phyloP scores from a whole-genome alignment of 2,329 filamentous ascomycete species.

The Dichotomopilus funicola region DNA sequence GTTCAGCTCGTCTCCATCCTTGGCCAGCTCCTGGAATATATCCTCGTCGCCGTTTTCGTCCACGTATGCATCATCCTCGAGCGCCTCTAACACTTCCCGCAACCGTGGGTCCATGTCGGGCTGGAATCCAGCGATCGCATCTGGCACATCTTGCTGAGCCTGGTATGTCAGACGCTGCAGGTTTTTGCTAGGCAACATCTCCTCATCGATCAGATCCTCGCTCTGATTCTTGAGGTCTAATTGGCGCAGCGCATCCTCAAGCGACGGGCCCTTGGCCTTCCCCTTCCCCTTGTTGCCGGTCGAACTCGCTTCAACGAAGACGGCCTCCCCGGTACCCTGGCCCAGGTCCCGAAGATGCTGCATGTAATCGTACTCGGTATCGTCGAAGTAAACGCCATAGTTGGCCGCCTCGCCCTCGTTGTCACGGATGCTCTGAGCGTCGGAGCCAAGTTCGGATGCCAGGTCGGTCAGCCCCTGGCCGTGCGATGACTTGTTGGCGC shows the following conservation, averaged over 20 bases:
- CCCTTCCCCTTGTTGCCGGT: conserved; percentile 58
- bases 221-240: conserved; percentile 50
- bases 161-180: conserved; percentile 75
- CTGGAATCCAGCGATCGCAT: conserved; percentile 87
- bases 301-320: conserved; percentile 72
- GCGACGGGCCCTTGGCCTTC: conserved; percentile 55
- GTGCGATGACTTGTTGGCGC: conserved; percentile 40
- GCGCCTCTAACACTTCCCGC: conserved; percentile 82
- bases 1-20: conserved; percentile 45
- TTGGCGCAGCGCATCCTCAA: conserved; percentile 75
- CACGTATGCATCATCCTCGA: conserved; percentile 94
- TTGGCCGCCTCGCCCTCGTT: conserved; percentile 97
- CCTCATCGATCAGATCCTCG: conserved; percentile 60
- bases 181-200: conserved; percentile 74
- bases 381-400: conserved; percentile 90
- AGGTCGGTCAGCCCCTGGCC: conserved; percentile 70
- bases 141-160: conserved; percentile 86
- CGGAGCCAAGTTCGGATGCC: conserved; percentile 64
- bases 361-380: conserved; percentile 98
- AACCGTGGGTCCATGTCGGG: conserved; percentile 95
- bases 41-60: conserved; percentile 66
- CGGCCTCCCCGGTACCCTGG: conserved; percentile 62
- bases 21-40: conserved; percentile 57
- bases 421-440: conserved; percentile 59
- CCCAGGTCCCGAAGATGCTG: conserved; percentile 93